These are phyloP conservation scores for Sparassis latifolia DNA, from an alignment of 1,284 basidiomycete genomes.

Conservation along the genomic window DNA sequence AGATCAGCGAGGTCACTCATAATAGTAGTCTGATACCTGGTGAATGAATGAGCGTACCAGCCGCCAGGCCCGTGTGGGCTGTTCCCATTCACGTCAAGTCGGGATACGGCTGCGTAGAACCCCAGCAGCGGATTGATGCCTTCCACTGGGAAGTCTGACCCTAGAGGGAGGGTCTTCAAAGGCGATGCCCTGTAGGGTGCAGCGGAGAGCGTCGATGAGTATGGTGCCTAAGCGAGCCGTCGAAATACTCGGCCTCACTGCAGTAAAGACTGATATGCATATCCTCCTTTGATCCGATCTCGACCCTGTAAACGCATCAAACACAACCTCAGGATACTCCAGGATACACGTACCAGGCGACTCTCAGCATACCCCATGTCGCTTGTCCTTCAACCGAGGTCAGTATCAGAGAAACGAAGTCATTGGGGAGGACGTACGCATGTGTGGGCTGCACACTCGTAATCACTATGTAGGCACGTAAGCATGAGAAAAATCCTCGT, in stretches of 20 bases:
- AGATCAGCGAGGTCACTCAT: not conserved
- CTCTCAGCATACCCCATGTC: slow-evolving; percentile 90
- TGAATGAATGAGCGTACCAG: slow-evolving; percentile 47
- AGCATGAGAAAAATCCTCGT: too few relatives aligned
- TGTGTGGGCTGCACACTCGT: slow-evolving; percentile 93
- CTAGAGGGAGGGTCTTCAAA: slow-evolving; percentile 62
- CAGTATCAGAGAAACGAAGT: not conserved
- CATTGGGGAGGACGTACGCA: slow-evolving; percentile 42
- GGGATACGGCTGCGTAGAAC: slow-evolving; percentile 83
- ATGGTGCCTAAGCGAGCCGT: not conserved
- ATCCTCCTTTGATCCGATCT: slow-evolving; percentile 78
- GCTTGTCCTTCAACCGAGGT: slow-evolving; percentile 50
- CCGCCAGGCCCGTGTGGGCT: slow-evolving; percentile 79
- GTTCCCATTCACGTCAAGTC: slow-evolving; percentile 59
- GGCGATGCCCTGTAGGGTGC: slow-evolving; percentile 34
- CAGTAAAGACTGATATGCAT: slow-evolving; percentile 80
- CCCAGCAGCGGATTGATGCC: slow-evolving; percentile 73
- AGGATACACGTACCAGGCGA: slow-evolving; percentile 48
- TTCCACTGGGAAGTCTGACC: slow-evolving; percentile 92
- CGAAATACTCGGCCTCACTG: slow-evolving; percentile 35
- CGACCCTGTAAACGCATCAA: slow-evolving; percentile 46
- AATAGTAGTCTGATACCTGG: not conserved
- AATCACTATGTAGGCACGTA: slow-evolving; percentile 50
- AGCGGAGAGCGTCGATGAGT: slow-evolving; percentile 2
- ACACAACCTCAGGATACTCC: not conserved